Evolutionary conservation across 2,329 filamentous ascomycete genomes (phyloP).

Genomic region (Dactylonectria estremocensis): DNA sequence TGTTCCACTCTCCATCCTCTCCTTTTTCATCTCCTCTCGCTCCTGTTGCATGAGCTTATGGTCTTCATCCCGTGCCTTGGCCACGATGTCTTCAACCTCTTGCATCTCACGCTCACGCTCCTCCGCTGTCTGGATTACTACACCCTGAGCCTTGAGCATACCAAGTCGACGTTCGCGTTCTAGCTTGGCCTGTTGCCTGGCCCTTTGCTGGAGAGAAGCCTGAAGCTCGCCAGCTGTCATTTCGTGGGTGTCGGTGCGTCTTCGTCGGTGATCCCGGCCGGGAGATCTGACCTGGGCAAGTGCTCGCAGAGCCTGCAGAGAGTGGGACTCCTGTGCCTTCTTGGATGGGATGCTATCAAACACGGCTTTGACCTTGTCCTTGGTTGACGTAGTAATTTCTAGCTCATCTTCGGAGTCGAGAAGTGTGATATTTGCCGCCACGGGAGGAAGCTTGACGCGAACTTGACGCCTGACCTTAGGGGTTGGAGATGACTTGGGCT

Average conservation of each 20-base stretch:
- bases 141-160: constrained; percentile 82
- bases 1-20: constrained; percentile 64
- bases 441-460: constrained; percentile 64
- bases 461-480: constrained; percentile 62
- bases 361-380: constrained; percentile 71
- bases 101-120: constrained; percentile 87
- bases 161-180: constrained; percentile 85
- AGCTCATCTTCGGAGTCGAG: constrained; percentile 73
- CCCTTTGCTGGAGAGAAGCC: constrained; percentile 76
- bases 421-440: constrained; percentile 56
- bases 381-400: constrained; percentile 70
- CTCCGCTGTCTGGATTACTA: constrained; percentile 87
- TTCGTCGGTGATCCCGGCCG: constrained; percentile 63
- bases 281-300: constrained; percentile 81
- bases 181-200: constrained; percentile 83
- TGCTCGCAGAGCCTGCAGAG: constrained; percentile 78
- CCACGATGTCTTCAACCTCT: constrained; percentile 89
- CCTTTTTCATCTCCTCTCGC: constrained; percentile 79
- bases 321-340: constrained; percentile 73
- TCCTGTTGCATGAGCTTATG: constrained; percentile 82
- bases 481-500: constrained; percentile 44
- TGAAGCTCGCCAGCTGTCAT: constrained; percentile 83
- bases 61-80: constrained; percentile 86
- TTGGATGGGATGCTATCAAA: constrained; percentile 79
- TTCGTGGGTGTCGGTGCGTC: constrained; percentile 62